These are phyloP conservation scores for Grifola frondosa DNA, from an alignment of 1,284 basidiomycete species.

Conservation along the genomic window DNA sequence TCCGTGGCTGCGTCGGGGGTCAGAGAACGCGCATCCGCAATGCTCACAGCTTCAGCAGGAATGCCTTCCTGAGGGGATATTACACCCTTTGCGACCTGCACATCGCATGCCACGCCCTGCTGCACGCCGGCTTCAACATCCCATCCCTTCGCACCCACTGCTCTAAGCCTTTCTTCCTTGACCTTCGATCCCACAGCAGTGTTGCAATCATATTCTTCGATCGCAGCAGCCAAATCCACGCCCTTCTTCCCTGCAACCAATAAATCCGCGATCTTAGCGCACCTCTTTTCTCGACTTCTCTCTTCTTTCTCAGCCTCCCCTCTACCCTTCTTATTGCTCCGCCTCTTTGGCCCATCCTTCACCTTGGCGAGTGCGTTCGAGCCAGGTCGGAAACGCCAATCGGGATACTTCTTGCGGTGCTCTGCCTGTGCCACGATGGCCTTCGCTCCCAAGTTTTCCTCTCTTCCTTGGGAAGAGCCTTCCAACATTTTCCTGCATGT, in stretches of 20 bases:
- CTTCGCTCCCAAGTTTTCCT: constrained; percentile 73
- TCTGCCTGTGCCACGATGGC: constrained; percentile 74
- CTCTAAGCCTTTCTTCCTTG: constrained; percentile 28
- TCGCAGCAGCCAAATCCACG: constrained; percentile 45
- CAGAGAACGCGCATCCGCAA: constrained; percentile 27
- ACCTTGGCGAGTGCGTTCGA: constrained; percentile 54
- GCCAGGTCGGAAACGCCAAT: constrained; percentile 72
- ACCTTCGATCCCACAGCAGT: constrained; percentile 17
- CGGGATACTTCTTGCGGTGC: constrained; percentile 73
- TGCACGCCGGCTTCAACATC: constrained; percentile 13
- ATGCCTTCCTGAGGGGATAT: constrained; percentile 4
- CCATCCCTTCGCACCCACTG: no score
- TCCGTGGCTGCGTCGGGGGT: constrained; percentile 32
- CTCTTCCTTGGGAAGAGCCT: constrained; percentile 57
- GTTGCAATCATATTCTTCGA: constrained; percentile 41
- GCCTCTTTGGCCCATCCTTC: constrained; percentile 35
- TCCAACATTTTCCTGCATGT: constrained; percentile 56
- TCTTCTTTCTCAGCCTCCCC: constrained; percentile 44
- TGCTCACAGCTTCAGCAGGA: constrained; percentile 11
- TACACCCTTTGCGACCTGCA: constrained; percentile 1
- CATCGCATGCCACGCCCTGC: constrained; percentile 6
- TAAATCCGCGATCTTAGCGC: constrained; percentile 51
- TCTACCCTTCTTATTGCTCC: constrained; percentile 33
- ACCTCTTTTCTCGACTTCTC: constrained; percentile 38
- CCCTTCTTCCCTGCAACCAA: constrained; percentile 51